phyloP scores from a whole-genome alignment of 78 protist genomes.

The Cavenderia fasciculata region DNA sequence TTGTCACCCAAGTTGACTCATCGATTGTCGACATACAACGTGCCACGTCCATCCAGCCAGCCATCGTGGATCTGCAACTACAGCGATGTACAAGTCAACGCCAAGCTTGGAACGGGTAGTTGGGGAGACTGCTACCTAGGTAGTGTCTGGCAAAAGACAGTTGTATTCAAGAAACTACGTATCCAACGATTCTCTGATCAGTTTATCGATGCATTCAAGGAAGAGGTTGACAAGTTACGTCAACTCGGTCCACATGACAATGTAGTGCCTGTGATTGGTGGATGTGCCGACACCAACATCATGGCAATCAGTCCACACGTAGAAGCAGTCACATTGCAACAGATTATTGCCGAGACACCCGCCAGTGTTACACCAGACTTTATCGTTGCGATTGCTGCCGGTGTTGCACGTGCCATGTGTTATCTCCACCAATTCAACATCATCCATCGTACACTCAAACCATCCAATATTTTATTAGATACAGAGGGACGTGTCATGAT shows the following conservation, averaged over 20 bases:
- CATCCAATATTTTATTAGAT: conserved; percentile 17
- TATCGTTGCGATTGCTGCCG: neutral
- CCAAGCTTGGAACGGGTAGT: conserved; percentile 26
- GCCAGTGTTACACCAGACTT: conserved; percentile 9
- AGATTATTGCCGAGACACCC: neutral
- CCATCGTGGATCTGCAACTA: neutral
- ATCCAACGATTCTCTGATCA: conserved; percentile 44
- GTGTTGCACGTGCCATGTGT: conserved; percentile 25
- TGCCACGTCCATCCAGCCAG: no score
- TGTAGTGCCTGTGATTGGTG: conserved; percentile 41
- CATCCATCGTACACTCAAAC: conserved; percentile 35
- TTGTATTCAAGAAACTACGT: conserved; percentile 17
- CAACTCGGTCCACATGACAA: conserved; percentile 46
- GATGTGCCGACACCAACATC: conserved; percentile 18
- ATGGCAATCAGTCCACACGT: neutral
- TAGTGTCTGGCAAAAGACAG: neutral
- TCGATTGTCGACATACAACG: neutral
- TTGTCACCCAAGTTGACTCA: neutral
- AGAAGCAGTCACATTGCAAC: neutral
- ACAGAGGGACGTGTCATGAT: neutral
- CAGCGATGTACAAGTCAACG: conserved; percentile 5
- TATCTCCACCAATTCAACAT: conserved; percentile 22
- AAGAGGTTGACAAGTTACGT: neutral
- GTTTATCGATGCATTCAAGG: conserved; percentile 11
- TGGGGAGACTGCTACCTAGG: conserved; percentile 49